Evolutionary conservation across 306 rosid genomes (phyloP).

Genomic region (Quercus agrifolia): DNA sequence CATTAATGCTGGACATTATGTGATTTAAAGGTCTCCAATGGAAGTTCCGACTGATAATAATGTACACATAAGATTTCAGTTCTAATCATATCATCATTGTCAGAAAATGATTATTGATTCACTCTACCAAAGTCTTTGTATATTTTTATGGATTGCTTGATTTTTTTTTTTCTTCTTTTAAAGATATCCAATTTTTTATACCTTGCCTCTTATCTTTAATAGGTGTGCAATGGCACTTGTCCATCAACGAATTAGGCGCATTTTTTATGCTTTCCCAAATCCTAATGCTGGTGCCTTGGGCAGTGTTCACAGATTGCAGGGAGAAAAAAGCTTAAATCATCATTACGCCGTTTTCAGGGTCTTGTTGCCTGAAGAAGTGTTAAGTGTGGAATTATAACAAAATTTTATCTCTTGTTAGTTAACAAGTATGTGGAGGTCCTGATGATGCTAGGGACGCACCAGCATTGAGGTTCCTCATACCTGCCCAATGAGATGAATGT

Average conservation of each 20-base stretch:
- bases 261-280: slow-evolving; percentile 82
- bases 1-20: neutral
- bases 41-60: neutral
- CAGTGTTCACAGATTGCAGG: slow-evolving; percentile 76
- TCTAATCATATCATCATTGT: neutral
- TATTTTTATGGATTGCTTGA: neutral
- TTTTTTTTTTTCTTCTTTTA: neutral
- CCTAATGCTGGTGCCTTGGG: slow-evolving; percentile 80
- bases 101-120: neutral
- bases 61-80: neutral
- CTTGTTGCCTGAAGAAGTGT: slow-evolving; percentile 48
- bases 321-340: slow-evolving; percentile 89
- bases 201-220: slow-evolving; percentile 1
- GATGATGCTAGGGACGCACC: neutral
- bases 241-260: slow-evolving; percentile 85
- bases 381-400: slow-evolving; percentile 13
- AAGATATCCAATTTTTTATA: slow-evolving; percentile 2
- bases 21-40: neutral
- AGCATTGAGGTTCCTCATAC: neutral
- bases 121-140: neutral
- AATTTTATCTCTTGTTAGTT: neutral
- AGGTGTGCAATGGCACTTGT: slow-evolving; percentile 99
- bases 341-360: slow-evolving; percentile 89
- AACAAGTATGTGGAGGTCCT: neutral
- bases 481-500: neutral